phyloP scores from a whole-genome alignment of 176 grass and related monocot species.

The Poa annua region DNA sequence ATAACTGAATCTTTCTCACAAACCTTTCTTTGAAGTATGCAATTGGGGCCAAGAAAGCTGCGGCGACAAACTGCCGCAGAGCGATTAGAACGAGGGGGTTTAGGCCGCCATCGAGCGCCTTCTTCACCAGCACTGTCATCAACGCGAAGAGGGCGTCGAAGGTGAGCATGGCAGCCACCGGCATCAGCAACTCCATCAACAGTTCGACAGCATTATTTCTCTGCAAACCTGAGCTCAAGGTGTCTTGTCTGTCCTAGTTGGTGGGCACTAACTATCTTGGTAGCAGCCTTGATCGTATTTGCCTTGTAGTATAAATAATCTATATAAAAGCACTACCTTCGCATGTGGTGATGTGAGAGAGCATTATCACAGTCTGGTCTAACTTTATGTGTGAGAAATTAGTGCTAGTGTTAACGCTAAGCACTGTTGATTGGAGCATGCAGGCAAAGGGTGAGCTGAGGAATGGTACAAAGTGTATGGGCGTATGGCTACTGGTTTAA shows the following conservation, averaged over 20 bases:
- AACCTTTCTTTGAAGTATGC: conserved; percentile 74
- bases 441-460: conserved; percentile 13
- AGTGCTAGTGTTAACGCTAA: neutral
- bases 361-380: neutral
- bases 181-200: conserved; percentile 40
- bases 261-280: conserved; percentile 3
- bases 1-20: neutral
- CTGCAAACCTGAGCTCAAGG: neutral
- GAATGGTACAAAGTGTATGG: conserved; percentile 42
- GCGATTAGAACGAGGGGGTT: conserved; percentile 54
- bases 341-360: neutral
- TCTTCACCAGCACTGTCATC: conserved; percentile 65
- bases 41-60: conserved; percentile 61
- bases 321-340: neutral
- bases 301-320: neutral
- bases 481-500: neutral
- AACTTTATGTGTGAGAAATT: neutral
- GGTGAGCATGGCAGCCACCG: conserved; percentile 47
- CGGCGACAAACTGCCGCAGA: conserved; percentile 54
- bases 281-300: neutral
- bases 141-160: conserved; percentile 39
- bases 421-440: neutral
- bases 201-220: neutral
- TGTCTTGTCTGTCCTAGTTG: conserved; percentile 5
- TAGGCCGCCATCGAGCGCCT: conserved; percentile 56